Conservation (phyloP, 164 flowering plant genomes). For the Vitis rotundifolia region DNA sequence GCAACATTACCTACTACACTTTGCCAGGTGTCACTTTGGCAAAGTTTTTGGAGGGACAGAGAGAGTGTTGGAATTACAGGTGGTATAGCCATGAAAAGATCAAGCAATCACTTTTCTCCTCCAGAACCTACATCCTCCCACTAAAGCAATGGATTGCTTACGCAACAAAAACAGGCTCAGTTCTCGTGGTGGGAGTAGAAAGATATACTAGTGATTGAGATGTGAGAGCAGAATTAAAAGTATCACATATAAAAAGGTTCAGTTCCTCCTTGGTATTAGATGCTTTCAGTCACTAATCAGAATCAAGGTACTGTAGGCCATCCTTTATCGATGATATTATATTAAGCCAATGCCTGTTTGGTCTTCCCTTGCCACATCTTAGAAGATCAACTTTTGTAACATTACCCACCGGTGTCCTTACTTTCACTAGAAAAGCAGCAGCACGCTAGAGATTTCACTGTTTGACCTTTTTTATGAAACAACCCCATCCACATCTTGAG, state of each 20-base stretch:
- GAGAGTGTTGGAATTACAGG: constrained; percentile 12
- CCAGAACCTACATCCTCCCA: constrained; percentile 2
- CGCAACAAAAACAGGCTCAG: background rate
- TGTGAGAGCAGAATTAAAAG: too few species aligned
- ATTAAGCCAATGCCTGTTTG: too few species aligned
- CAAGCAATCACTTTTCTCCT: constrained; percentile 13
- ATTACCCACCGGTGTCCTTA: too few species aligned
- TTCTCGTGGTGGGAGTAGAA: background rate
- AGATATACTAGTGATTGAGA: background rate
- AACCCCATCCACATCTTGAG: background rate
- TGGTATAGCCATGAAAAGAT: constrained; percentile 18
- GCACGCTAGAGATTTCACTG: background rate
- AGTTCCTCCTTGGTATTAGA: too few species aligned
- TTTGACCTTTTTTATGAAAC: background rate
- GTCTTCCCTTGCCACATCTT: too few species aligned
- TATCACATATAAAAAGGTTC: too few species aligned
- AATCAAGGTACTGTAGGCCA: too few species aligned
- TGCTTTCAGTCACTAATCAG: too few species aligned
- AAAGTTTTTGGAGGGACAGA: background rate
- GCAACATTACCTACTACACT: background rate
- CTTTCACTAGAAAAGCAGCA: background rate
- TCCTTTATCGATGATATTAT: too few species aligned
- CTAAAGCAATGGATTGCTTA: constrained; percentile 4
- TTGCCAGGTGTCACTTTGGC: constrained; percentile 26
- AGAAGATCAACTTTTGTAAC: too few species aligned